Percentiles rank a stretch among this genome's conserved stretches.
Conservation (phyloP, 805 yeast genomes). For the Jamesozyma spencerorum region DNA sequence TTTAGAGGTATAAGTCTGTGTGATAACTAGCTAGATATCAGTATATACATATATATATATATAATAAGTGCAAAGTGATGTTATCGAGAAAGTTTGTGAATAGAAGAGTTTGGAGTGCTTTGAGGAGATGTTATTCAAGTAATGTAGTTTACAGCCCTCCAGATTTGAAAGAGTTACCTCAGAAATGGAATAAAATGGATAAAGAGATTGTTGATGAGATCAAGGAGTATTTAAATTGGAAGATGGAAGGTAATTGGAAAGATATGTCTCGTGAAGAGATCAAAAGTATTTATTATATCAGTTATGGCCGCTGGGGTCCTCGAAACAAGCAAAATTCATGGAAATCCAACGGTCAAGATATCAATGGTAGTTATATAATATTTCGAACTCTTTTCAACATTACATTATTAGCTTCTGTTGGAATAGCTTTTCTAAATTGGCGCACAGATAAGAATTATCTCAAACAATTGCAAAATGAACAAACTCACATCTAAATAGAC, state of each 20-base stretch:
- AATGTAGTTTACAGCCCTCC: conserved; percentile 22
- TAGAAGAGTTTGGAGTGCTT: neutral
- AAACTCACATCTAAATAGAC: too few relatives aligned
- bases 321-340: conserved; percentile 8
- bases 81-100: neutral
- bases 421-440: conserved; percentile 8
- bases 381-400: conserved; percentile 19
- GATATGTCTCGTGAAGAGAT: conserved; percentile 23
- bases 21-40: too few relatives aligned
- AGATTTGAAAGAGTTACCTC: conserved; percentile 20
- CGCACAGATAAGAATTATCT: conserved; percentile 3
- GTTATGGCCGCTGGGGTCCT: conserved; percentile 35
- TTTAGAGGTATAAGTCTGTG: too few relatives aligned
- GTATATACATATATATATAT: too few relatives aligned
- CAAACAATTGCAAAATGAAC: too few relatives aligned
- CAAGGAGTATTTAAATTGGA: conserved; percentile 29
- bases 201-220: conserved; percentile 30
- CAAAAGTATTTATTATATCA: conserved; percentile 28
- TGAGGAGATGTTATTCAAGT: neutral
- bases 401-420: conserved; percentile 14
- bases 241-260: conserved; percentile 29
- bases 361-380: conserved; percentile 7
- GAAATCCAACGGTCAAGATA: neutral
- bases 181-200: conserved; percentile 29
- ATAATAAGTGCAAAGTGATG: neutral